These are phyloP conservation scores for Cryptococcus wingfieldii DNA, from an alignment of 1,284 basidiomycete species.

Conservation along the genomic window DNA sequence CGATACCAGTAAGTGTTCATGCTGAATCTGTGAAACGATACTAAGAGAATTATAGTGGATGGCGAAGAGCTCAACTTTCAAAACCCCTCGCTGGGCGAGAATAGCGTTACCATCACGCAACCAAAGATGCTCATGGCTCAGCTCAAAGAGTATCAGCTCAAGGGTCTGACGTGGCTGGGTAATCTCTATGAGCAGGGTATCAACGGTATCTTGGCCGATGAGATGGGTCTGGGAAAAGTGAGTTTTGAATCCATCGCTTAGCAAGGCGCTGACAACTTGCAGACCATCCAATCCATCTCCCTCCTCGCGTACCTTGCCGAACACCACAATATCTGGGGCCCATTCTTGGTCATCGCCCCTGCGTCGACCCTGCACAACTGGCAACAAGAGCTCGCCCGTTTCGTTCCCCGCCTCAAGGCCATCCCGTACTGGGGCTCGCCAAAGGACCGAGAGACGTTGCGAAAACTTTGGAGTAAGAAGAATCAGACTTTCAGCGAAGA, in stretches of 20 bases:
- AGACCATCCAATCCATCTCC: conserved; percentile 99
- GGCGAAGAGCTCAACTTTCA: conserved; percentile 96
- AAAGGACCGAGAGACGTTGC: conserved; percentile 88
- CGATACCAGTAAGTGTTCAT: conserved; percentile 36
- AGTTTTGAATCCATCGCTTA: conserved; percentile 10
- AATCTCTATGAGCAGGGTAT: conserved; percentile 99
- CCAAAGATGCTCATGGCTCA: conserved; percentile 96
- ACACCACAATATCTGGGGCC: conserved; percentile 97
- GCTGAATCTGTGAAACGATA: too few relatives aligned
- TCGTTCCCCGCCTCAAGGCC: conserved; percentile 90
- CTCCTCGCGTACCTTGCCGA: conserved; percentile 95
- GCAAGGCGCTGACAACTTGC: not conserved
- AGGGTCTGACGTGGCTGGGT: conserved; percentile 96
- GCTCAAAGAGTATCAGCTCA: conserved; percentile 97
- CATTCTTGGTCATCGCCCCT: conserved; percentile 98
- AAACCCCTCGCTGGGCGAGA: conserved; percentile 90
- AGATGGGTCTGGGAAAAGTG: conserved; percentile 96
- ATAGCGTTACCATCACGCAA: conserved; percentile 79
- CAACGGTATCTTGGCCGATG: conserved; percentile 96
- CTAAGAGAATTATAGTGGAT: conserved; percentile 61
- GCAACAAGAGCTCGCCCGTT: conserved; percentile 97
- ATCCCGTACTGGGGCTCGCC: conserved; percentile 98
- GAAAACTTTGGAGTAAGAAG: conserved; percentile 99
- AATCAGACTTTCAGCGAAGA: conserved; percentile 93
- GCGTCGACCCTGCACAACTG: conserved; percentile 98